phyloP scores from a whole-genome alignment of 495 filamentous ascomycete genomes.

The Xylaria venustula region DNA sequence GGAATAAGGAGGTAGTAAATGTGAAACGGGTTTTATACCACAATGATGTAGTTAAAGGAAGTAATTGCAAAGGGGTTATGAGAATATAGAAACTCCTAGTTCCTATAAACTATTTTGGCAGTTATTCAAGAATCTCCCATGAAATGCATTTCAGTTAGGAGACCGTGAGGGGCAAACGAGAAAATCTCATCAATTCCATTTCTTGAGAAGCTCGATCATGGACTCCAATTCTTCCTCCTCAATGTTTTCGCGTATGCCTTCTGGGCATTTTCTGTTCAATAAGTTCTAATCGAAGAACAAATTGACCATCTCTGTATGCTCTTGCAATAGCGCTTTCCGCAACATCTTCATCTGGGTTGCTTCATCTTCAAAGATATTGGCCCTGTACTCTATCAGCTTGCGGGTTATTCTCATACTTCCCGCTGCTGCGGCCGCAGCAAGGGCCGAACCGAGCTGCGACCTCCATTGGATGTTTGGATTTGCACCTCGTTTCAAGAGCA shows the following conservation, averaged over 20 bases:
- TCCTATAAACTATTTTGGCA: no score
- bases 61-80: no score
- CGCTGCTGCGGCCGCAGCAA: constrained; percentile 1
- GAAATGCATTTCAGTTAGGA: no score
- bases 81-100: no score
- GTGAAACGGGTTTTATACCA: no score
- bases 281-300: neutral
- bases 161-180: no score
- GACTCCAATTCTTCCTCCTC: neutral
- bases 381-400: constrained; percentile 18
- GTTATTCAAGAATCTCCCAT: no score
- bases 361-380: neutral
- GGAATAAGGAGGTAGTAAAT: no score
- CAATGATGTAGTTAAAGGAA: no score
- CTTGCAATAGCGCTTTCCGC: neutral
- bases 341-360: neutral
- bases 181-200: neutral
- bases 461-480: neutral
- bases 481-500: neutral
- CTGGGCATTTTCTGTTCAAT: neutral
- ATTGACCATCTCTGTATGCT: constrained; percentile 20
- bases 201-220: neutral
- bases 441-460: neutral
- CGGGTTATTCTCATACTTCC: constrained; percentile 17
- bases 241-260: neutral